These are phyloP conservation scores for Salinomyces thailandicus DNA, from an alignment of 2,329 filamentous ascomycete genomes.

Conservation along the genomic window DNA sequence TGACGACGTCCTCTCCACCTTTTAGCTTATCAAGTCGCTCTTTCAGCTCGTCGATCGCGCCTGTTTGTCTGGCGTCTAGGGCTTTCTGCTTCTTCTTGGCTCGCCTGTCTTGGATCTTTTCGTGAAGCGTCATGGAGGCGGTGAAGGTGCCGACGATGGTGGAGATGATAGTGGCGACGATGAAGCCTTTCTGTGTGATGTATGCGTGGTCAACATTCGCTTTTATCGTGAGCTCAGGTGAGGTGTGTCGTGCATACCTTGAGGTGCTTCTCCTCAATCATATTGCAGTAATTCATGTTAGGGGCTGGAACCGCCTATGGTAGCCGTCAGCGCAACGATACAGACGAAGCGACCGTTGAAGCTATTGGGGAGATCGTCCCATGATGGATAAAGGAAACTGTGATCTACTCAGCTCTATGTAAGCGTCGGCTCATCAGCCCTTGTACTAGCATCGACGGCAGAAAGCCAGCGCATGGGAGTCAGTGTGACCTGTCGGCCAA, in stretches of 20 bases:
- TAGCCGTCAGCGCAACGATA: no score
- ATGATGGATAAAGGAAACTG: neutral
- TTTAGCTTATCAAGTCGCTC: conserved; percentile 20
- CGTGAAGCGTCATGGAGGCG: conserved; percentile 34
- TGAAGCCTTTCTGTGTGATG: conserved; percentile 31
- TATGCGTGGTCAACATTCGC: neutral
- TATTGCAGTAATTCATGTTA: conserved; percentile 3
- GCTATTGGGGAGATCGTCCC: no score
- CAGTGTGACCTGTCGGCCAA: no score
- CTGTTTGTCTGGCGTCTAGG: conserved; percentile 14
- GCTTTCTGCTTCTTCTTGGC: conserved; percentile 26
- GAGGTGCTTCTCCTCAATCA: conserved; percentile 5
- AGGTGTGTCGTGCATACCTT: conserved; percentile 2
- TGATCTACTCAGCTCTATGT: no score
- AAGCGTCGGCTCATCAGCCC: no score
- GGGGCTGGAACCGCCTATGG: neutral
- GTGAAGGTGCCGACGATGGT: conserved; percentile 37
- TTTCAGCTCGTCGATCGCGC: conserved; percentile 15
- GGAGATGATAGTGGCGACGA: conserved; percentile 34
- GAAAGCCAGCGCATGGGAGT: no score
- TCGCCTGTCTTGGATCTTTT: conserved; percentile 26
- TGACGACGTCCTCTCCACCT: conserved; percentile 8
- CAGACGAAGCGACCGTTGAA: no score
- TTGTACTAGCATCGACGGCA: no score
- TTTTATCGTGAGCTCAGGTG: neutral